phyloP scores from a whole-genome alignment of 306 rosid genomes.

The Casuarina glauca region DNA sequence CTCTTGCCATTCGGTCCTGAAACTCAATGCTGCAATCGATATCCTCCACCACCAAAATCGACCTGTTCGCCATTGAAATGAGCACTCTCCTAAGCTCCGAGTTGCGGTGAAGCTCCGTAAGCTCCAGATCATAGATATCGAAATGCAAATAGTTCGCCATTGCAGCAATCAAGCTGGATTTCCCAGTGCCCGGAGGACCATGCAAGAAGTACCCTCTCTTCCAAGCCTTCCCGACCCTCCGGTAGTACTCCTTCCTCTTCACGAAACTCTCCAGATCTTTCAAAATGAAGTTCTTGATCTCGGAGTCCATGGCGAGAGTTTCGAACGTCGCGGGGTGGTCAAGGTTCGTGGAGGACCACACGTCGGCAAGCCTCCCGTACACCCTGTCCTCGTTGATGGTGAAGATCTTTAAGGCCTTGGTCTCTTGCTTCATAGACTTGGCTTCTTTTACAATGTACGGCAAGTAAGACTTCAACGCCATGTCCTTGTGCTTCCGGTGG shows the following conservation, averaged over 20 bases:
- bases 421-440: constrained; percentile 41
- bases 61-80: constrained; percentile 54
- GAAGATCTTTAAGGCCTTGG: constrained; percentile 54
- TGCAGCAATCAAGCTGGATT: constrained; percentile 77
- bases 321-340: constrained; percentile 78
- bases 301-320: constrained; percentile 55
- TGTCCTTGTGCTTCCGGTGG: constrained; percentile 54
- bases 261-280: constrained; percentile 54
- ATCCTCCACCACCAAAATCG: constrained; percentile 81
- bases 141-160: constrained; percentile 76
- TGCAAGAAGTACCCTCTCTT: constrained; percentile 76
- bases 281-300: constrained; percentile 42
- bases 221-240: constrained; percentile 78
- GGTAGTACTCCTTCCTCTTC: constrained; percentile 60
- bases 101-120: constrained; percentile 39
- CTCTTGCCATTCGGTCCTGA: constrained; percentile 37
- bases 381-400: constrained; percentile 32
- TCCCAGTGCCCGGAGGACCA: constrained; percentile 91
- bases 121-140: constrained; percentile 73
- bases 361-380: constrained; percentile 29
- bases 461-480: constrained; percentile 48
- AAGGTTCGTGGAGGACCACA: constrained; percentile 51
- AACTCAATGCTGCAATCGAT: constrained; percentile 64
- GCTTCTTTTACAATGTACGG: constrained; percentile 51
- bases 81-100: constrained; percentile 51